These are phyloP conservation scores for Pseudonectria foliicola DNA, from an alignment of 2,329 filamentous ascomycete species.

Conservation along the genomic window DNA sequence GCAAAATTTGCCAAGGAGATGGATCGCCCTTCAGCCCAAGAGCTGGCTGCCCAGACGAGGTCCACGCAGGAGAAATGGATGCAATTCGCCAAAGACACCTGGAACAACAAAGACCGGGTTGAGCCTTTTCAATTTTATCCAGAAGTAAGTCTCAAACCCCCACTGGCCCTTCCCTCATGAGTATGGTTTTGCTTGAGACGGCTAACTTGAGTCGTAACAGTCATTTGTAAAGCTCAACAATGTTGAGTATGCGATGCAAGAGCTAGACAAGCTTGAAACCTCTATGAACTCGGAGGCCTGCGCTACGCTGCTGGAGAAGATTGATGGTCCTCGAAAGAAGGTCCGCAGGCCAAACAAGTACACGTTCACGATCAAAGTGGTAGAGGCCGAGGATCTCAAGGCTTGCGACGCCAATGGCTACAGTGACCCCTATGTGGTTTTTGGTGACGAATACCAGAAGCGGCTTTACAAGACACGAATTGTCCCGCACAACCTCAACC, in stretches of 20 bases:
- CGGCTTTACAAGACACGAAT: conserved; percentile 90
- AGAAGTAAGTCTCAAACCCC: conserved; percentile 54
- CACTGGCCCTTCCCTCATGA: no score
- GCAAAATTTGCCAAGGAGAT: conserved; percentile 82
- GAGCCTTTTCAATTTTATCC: conserved; percentile 96
- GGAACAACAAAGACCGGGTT: conserved; percentile 84
- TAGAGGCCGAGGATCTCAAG: conserved; percentile 95
- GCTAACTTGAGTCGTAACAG: no score
- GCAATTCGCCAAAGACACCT: conserved; percentile 87
- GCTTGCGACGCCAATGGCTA: conserved; percentile 93
- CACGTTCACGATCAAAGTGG: conserved; percentile 97
- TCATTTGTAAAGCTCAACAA: conserved; percentile 98
- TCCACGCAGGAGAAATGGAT: conserved; percentile 89
- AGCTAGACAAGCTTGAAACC: conserved; percentile 83
- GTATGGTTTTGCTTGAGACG: no score
- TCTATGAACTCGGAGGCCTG: conserved; percentile 89
- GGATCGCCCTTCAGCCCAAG: conserved; percentile 83
- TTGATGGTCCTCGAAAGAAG: conserved; percentile 62
- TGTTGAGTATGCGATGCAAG: conserved; percentile 87
- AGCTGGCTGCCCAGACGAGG: conserved; percentile 69
- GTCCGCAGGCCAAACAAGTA: conserved; percentile 72
- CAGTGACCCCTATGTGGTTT: conserved; percentile 94
- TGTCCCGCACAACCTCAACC: conserved; percentile 83
- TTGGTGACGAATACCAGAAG: conserved; percentile 97
- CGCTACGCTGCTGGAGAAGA: conserved; percentile 69